Conservation (phyloP, 306 rosid species). For the Sophora flavescens region DNA sequence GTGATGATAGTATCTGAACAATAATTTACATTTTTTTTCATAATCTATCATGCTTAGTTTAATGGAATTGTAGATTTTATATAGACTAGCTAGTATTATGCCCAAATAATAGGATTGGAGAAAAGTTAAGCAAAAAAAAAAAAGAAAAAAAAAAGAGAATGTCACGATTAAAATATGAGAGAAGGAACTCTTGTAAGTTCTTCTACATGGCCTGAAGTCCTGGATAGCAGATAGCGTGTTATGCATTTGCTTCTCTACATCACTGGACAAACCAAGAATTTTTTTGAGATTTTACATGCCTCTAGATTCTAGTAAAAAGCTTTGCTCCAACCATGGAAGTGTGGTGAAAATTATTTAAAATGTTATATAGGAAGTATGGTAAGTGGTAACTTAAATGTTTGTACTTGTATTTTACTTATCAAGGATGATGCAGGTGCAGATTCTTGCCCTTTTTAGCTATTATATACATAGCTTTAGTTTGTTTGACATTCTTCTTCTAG, state of each 20-base stretch:
- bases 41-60: conserved; percentile 7
- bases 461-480: conserved; percentile 2
- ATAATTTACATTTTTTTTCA: conserved; percentile 3
- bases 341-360: conserved; percentile 24
- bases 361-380: conserved; percentile 10
- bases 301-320: conserved; percentile 2
- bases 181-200: not conserved
- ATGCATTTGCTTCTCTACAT: conserved; percentile 15
- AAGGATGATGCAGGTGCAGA: not conserved
- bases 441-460: not conserved
- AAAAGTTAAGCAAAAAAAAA: not conserved
- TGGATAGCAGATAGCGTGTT: not conserved
- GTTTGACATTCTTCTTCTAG: conserved; percentile 34
- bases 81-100: conserved; percentile 9
- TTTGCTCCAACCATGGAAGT: conserved; percentile 13
- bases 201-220: not conserved
- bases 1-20: conserved; percentile 8
- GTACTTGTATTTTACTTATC: conserved; percentile 13
- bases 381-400: conserved; percentile 6
- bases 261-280: not conserved
- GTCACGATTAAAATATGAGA: not conserved
- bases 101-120: not conserved
- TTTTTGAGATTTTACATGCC: conserved; percentile 17
- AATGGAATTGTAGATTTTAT: not conserved
- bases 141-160: not conserved